Base-by-base conservation (phyloP, 345 rosid species). In the Citrus glauca region DNA sequence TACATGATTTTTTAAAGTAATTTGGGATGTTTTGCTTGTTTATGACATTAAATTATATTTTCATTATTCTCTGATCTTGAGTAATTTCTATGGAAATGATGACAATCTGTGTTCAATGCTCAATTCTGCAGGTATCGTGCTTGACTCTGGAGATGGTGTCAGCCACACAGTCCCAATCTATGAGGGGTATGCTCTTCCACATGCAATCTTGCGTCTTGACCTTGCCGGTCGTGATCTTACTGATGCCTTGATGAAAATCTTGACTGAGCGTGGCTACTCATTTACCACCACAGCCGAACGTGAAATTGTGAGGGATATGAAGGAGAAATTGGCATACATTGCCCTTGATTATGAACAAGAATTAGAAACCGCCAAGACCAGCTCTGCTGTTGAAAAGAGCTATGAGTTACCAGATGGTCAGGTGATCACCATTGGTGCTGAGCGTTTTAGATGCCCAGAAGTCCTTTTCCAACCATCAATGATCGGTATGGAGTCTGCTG, bases 141-240 rank as follows among this genome's bases (percentile, higher is more conserved):
- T 86, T 73, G 93, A 90, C 69, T 90, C 93, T 72, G 93, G 93
- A 81, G 93, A 90, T 87, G 93, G 93, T 82, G 93, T 90, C 76
- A 90, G 93, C 77, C 93, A 90, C 84, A 90, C 93, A 1, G 93
- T 90, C 40, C 93, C 93, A 32, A 90, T 90, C 75, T 90, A 90
- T 60, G 93, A 90, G 80, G 92, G 92, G 25, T 89, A 89, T 69
- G 91, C 92, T 68, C 92, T 88, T 73, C 93, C 93, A 27, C 91
- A 90, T 76, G 93, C 93, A 38, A 90, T 90, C 80, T 84, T 90
- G 80, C 90, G 91, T 82, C 91, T 90, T 78, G 91, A 90, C 66
- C 86, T 90, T 77, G 91, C 93, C 3, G 93, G 91, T 38, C 91
- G 90, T 83, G 94, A 90, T 71, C 92, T 90, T 69, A 90, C 94